Evolutionary conservation across 768 basidiomycete genomes (phyloP), one percentile per base, ranked within the genome.

Genomic region (Pulveroboletus sp.): DNA sequence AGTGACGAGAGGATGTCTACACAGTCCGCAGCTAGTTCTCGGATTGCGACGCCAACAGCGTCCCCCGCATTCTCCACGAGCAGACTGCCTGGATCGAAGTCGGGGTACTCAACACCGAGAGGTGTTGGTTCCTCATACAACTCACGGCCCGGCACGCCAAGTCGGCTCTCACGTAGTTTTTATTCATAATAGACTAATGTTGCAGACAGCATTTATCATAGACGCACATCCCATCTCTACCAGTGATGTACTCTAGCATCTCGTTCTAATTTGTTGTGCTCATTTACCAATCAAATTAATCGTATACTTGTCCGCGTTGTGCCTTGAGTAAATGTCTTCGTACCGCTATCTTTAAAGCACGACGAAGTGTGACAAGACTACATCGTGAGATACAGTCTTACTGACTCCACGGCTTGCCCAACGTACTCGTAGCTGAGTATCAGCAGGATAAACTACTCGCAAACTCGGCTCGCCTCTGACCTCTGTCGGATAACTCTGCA

Each of bases 141-240:
- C 49, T 87, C 86, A 21, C 73, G 84, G 55, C 82, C 85, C 35
- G 69, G 76, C 41, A 87, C 84, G 24, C 84, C 85, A 0, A 84
- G 80, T 64, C 76, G 78, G 39, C 64, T 80, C 33, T 69, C 70
- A 26, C 72, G 76, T 47, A 65, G 66, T 52, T 71, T 68, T 52
- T 71, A 56, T 54, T 56, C 64, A 37, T 67, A 52, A 57, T 42
- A 61, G 27, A 53, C 39, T 36, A 33, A 39, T 41, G 44, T 50
- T 2, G 31, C 18, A 21, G 43, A 60, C 39, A 41, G 5, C 31
- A 50, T 39, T 38, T 50, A 38, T 43, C 28, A 39, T 57, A 50
- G 46, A 59, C 45, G 9, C 44, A 64, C 21, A 39, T 39, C 39
- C 44, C 51, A 54, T 17, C 31, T 56, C 35, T 35, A 30, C 36